phyloP scores from a whole-genome alignment of 257 asterid species.

The Fraxinus excelsior region DNA sequence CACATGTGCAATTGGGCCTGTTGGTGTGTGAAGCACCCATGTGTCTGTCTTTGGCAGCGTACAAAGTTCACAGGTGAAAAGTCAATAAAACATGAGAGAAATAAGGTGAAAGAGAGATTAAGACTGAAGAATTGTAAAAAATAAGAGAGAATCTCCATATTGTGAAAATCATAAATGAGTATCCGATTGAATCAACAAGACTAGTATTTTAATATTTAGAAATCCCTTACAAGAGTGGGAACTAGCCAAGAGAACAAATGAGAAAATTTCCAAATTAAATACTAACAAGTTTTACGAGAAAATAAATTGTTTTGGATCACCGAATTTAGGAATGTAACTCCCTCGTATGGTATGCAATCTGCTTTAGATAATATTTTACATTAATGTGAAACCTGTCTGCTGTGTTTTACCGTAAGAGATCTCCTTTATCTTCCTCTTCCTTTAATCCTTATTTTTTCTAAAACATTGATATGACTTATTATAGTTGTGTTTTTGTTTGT shows the following conservation, averaged over 20 bases:
- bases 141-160: neutral
- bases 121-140: neutral
- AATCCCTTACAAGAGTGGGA: neutral
- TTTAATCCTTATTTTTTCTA: neutral
- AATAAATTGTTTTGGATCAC: neutral
- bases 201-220: neutral
- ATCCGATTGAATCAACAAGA: neutral
- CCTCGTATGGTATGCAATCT: neutral
- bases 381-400: neutral
- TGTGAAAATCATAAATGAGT: neutral
- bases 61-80: neutral
- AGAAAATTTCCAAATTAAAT: neutral
- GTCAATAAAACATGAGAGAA: neutral
- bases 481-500: neutral
- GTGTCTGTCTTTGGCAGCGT: neutral
- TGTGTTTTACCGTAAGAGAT: neutral
- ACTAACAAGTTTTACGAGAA: neutral
- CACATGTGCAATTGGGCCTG: neutral
- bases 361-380: neutral
- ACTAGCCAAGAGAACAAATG: neutral
- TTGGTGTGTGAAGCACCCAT: neutral
- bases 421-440: neutral
- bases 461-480: neutral
- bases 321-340: neutral
- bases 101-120: neutral